Conservation (phyloP, 1,284 basidiomycete genomes). For the Wallemia hederae region DNA sequence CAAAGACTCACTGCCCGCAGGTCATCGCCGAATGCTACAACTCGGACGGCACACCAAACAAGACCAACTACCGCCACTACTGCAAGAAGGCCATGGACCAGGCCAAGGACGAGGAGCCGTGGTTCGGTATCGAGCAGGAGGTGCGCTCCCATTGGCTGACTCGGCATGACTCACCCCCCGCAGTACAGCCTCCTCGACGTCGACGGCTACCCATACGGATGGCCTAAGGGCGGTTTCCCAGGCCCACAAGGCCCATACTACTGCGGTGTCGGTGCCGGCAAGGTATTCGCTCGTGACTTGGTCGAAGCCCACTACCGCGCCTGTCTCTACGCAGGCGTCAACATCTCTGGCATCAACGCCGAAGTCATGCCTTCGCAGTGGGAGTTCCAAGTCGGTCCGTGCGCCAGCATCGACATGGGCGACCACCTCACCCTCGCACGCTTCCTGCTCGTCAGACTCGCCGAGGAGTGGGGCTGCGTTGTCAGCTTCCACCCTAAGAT, state of each 20-base stretch:
- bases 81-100: conserved; percentile 78
- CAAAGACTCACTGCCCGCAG: neutral
- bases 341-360: conserved; percentile 98
- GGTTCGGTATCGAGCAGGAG: conserved; percentile 99
- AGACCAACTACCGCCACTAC: conserved; percentile 76
- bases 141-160: too few relatives aligned
- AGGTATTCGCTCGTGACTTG: conserved; percentile 92
- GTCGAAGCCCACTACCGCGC: conserved; percentile 86
- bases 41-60: conserved; percentile 94
- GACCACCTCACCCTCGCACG: conserved; percentile 95
- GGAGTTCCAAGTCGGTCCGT: conserved; percentile 99
- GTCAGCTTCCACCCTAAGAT: conserved; percentile 95
- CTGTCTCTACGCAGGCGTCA: conserved; percentile 86
- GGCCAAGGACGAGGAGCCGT: conserved; percentile 50
- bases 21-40: conserved; percentile 70
- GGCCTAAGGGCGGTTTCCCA: conserved; percentile 98
- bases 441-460: conserved; percentile 68
- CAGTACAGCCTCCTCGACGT: conserved; percentile 88
- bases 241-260: conserved; percentile 99
- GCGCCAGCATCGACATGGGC: conserved; percentile 91
- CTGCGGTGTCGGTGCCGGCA: conserved; percentile 91
- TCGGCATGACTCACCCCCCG: too few relatives aligned
- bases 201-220: conserved; percentile 73
- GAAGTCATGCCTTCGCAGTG: conserved; percentile 99
- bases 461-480: conserved; percentile 81